These are phyloP conservation scores for Phytophthora chlamydospora DNA, from an alignment of 352 stramenopile genomes.

Conservation along the genomic window DNA sequence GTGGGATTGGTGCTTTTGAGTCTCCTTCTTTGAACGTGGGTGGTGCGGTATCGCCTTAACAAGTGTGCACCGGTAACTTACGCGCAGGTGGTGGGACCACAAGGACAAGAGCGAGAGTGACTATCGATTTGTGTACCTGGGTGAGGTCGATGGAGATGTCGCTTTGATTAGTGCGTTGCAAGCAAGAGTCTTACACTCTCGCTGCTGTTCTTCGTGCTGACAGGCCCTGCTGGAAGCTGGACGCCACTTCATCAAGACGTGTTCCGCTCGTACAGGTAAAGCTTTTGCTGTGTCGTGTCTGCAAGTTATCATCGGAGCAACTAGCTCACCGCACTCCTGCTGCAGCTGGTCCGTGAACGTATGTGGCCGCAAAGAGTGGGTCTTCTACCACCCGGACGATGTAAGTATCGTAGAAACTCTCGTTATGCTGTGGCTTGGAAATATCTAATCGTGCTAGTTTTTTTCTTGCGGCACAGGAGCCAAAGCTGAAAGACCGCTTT, in stretches of 20 bases:
- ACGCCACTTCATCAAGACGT: constrained; percentile 97
- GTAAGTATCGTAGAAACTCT: constrained; percentile 34
- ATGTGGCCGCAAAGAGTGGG: constrained; percentile 94
- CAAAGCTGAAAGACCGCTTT: constrained; percentile 80
- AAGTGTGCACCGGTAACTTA: background rate
- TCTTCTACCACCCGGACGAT: constrained; percentile 85
- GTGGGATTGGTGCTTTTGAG: constrained; percentile 35
- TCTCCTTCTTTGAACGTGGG: background rate
- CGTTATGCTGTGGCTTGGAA: background rate
- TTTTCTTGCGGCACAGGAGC: constrained; percentile 47
- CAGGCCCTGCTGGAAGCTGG: constrained; percentile 85
- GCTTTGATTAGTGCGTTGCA: background rate
- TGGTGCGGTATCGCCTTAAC: background rate
- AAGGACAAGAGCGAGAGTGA: constrained; percentile 75
- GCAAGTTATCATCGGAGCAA: background rate
- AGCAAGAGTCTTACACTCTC: background rate
- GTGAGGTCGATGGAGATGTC: constrained; percentile 23
- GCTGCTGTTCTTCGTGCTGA: background rate
- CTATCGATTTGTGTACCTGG: constrained; percentile 98
- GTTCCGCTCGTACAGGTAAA: constrained; percentile 93
- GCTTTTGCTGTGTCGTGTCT: too few species aligned
- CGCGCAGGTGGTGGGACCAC: constrained; percentile 76
- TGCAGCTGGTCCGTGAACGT: constrained; percentile 97
- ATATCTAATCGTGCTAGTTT: constrained; percentile 5
- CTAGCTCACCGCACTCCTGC: background rate